Conservation (phyloP, 192 early-diverging fungal species). For the Coemansia sp. region DNA sequence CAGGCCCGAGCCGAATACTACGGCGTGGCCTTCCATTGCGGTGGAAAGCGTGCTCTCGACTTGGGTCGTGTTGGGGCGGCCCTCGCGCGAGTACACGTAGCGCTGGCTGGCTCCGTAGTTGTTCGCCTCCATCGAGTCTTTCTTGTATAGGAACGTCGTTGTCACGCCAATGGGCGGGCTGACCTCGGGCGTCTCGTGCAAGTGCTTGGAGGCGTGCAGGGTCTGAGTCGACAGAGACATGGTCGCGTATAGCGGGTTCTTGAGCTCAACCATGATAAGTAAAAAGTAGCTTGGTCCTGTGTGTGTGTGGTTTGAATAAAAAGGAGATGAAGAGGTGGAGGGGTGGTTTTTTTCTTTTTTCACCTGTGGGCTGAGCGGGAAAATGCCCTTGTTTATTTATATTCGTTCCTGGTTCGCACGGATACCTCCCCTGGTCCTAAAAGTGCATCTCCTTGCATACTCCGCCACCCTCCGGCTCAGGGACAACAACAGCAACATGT, state of each 20-base stretch:
- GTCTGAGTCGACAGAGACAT: slow-evolving; percentile 45
- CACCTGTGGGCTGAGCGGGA: background rate
- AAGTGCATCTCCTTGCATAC: background rate
- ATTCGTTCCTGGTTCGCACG: background rate
- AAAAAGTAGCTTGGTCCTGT: background rate
- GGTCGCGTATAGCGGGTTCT: slow-evolving; percentile 28
- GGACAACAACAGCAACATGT: background rate
- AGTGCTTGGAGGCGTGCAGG: slow-evolving; percentile 58
- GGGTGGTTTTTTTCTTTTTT: background rate
- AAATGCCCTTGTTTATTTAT: background rate
- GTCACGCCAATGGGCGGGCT: slow-evolving; percentile 59
- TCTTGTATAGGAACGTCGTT: slow-evolving; percentile 55
- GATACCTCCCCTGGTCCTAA: background rate
- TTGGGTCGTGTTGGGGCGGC: slow-evolving; percentile 49
- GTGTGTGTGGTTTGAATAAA: background rate
- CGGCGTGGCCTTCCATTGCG: slow-evolving; percentile 60
- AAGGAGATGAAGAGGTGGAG: background rate
- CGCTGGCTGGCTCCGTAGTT: slow-evolving; percentile 45
- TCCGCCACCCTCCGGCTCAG: background rate
- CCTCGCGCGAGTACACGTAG: slow-evolving; percentile 58
- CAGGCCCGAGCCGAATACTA: slow-evolving; percentile 64
- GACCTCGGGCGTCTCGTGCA: slow-evolving; percentile 56
- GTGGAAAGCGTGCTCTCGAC: slow-evolving; percentile 61
- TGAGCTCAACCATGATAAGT: slow-evolving; percentile 41
- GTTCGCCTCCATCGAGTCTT: slow-evolving; percentile 22